Base-by-base conservation (phyloP, 164 flowering plant genomes). In the Warburgia ugandensis region DNA sequence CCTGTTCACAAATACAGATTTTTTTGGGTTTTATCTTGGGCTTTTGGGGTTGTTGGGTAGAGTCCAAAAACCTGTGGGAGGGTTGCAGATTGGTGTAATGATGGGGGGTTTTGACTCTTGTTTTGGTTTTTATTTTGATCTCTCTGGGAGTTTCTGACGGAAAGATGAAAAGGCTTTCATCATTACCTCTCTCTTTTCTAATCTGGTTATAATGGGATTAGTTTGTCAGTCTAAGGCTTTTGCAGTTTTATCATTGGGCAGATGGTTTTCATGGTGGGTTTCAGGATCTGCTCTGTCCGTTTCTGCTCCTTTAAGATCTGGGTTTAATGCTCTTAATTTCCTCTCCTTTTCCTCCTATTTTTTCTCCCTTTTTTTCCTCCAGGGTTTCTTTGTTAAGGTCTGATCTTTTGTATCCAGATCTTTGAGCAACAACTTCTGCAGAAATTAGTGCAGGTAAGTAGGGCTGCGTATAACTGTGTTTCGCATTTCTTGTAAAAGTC, bases 51-150 rank as follows among this genome's bases (percentile, higher is more conserved):
- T 46, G 31, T 52, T 37, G 50, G 53, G 66, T 46, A 20, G 56
- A 21, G 31, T 53, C 42, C 36, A 52, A 20, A 45, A 23, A 19
- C 40, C 61, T 52, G 48, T 44, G 67, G 63, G 48, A 42, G 60
- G 59, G 19, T 44, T 48, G 68, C 73, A 70, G 77, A 77, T 70
- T 74, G 83, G 72, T 63, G 80, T 69, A 68, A 77, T 80, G 77
- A 80, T 77, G 74, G 68, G 26, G 35, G 40, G 27, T 63, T 45
- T 76, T 75, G 73, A 72, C 73, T 58, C 16, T 56, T 56, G 51
- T 45, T 54, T 31, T 17, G 12, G n/a, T 20, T 33, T 35, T 43
- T 21, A 28, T 30, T 44, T 16, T 41, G 48, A 39, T 37, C 29
- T 14, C 33, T 48, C 21, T 5, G 22, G n/a, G n/a, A n/a, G n/a